Percentiles rank a stretch among this genome's conserved stretches.
Evolutionary conservation across 2,329 filamentous ascomycete genomes (phyloP).

Genomic region (Iodosphaeria phyllophila): DNA sequence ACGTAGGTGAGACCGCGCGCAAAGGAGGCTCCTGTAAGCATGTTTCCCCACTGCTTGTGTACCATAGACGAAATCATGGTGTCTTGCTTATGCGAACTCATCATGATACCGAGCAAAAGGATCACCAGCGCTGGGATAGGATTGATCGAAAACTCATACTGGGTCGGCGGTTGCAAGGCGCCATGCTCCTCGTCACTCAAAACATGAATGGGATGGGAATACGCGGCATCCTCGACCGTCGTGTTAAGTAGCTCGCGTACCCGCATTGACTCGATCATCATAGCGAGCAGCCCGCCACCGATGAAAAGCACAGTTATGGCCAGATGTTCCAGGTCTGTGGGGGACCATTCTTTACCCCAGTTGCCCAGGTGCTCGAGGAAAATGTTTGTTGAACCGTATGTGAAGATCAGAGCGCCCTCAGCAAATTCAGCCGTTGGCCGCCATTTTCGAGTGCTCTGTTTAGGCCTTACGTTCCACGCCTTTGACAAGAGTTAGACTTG

Average conservation of each 20-base stretch:
- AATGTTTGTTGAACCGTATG: conserved; percentile 78
- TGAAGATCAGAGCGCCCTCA: conserved; percentile 77
- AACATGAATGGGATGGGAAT: conserved; percentile 11
- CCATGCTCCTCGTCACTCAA: conserved; percentile 26
- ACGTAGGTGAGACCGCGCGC: conserved; percentile 67
- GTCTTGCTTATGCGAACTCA: conserved; percentile 76
- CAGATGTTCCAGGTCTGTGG: conserved; percentile 75
- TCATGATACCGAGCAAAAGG: conserved; percentile 77
- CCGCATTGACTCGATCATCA: conserved; percentile 62
- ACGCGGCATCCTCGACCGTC: conserved; percentile 19
- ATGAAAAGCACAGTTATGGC: conserved; percentile 91
- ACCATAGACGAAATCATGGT: conserved; percentile 80
- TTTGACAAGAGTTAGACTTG: conserved; percentile 9
- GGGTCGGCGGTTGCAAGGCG: conserved; percentile 37
- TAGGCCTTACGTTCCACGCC: conserved; percentile 77
- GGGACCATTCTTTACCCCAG: conserved; percentile 51
- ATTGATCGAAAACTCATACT: conserved; percentile 64
- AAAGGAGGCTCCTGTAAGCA: conserved; percentile 65
- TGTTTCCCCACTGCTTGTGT: conserved; percentile 81
- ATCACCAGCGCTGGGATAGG: conserved; percentile 78
- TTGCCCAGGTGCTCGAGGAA: conserved; percentile 77
- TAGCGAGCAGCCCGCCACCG: conserved; percentile 57
- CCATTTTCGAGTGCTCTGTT: conserved; percentile 35
- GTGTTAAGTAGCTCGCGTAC: conserved; percentile 50
- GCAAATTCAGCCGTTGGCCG: conserved; percentile 72